Percentiles rank a stretch among this genome's conserved stretches.
Evolutionary conservation across 73 alveolate genomes (phyloP).

Genomic region (Effrenium voratum): DNA sequence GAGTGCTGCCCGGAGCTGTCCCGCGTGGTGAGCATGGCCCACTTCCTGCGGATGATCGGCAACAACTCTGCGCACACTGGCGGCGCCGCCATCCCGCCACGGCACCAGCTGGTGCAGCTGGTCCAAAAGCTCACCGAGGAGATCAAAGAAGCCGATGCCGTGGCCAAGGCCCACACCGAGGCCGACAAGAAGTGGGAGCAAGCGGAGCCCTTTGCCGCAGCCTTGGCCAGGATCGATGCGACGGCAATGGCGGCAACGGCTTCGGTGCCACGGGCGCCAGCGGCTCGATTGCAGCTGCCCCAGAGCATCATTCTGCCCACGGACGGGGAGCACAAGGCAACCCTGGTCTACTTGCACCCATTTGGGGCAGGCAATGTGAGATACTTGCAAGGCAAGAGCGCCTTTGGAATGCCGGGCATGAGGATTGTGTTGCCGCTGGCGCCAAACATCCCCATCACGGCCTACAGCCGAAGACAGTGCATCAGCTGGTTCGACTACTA

Average conservation of each 20-base stretch:
- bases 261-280: conserved; percentile 73
- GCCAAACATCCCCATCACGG: conserved; percentile 55
- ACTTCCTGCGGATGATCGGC: conserved; percentile 71
- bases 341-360: conserved; percentile 82
- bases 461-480: conserved; percentile 69
- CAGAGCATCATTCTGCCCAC: conserved; percentile 55
- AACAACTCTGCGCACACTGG: conserved; percentile 78
- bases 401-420: conserved; percentile 46
- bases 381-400: conserved; percentile 54
- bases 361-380: conserved; percentile 72
- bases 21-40: conserved; percentile 79
- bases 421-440: conserved; percentile 67
- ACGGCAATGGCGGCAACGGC: neutral
- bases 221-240: conserved; percentile 49
- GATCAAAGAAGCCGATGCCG: conserved; percentile 70
- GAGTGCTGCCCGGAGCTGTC: conserved; percentile 74
- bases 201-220: conserved; percentile 77
- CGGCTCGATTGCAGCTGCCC: conserved; percentile 61
- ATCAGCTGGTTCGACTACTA: conserved; percentile 86
- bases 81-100: conserved; percentile 84
- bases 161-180: conserved; percentile 63
- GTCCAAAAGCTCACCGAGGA: conserved; percentile 70
- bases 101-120: conserved; percentile 69
- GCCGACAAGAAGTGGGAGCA: conserved; percentile 92
- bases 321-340: conserved; percentile 83